These are phyloP conservation scores for Geotrichum ghanense DNA, from an alignment of 805 yeast species.

Conservation along the genomic window DNA sequence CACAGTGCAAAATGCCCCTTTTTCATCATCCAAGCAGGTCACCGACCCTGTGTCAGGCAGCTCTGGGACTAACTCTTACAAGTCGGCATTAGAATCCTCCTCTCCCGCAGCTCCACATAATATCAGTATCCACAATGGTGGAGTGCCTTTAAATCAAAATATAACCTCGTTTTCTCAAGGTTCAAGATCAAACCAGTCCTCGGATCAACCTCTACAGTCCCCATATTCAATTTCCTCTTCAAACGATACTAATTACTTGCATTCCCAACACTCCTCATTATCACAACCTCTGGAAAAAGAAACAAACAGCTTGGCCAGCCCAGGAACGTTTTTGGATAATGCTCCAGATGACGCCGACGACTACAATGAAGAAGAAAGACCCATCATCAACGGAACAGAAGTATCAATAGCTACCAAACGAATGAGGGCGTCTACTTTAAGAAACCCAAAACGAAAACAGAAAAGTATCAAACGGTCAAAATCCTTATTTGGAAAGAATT, in stretches of 20 bases:
- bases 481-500: conserved; percentile 12
- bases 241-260: background rate
- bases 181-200: background rate
- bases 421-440: conserved; percentile 85
- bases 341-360: too few species aligned
- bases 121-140: too few species aligned
- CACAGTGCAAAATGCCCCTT: background rate
- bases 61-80: too few species aligned
- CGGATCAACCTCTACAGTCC: background rate
- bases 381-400: too few species aligned
- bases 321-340: too few species aligned
- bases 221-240: conserved; percentile 1
- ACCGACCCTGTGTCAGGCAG: too few species aligned
- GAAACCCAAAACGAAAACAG: conserved; percentile 36
- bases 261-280: background rate
- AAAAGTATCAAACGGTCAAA: conserved; percentile 30
- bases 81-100: too few species aligned
- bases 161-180: background rate
- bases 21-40: background rate
- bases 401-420: conserved; percentile 58
- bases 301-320: too few species aligned
- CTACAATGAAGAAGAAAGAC: too few species aligned
- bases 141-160: background rate
- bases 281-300: background rate
- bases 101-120: too few species aligned